Base-by-base conservation (phyloP, 441 rosid genomes). In the Arabidopsis lyrata region DNA sequence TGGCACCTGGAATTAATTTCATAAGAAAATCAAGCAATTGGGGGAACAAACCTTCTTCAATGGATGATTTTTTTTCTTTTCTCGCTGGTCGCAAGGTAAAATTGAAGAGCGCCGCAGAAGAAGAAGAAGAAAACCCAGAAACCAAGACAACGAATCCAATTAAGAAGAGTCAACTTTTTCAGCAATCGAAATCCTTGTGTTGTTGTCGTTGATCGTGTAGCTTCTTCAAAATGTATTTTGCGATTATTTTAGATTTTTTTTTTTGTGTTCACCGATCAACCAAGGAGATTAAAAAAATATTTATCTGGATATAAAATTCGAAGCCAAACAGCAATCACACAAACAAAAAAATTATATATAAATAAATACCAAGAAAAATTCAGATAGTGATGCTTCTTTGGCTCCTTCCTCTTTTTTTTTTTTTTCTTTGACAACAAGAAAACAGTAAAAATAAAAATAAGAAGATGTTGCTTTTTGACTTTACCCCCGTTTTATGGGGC, bases 321-420 rank as follows among this genome's bases (percentile, higher is more conserved):
- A 47, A 76, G 50, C 62, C 39, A 56, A 62, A 55, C 44, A 70
- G 71, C 60, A 50, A 69, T 75, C 78, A 75, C 78, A 60, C 41
- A 62, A 41, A 9, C 16, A 0, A 20, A 4, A 13, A 14, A 42
- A 18, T 8, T 5, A 10, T 20, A 48, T 11, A 66, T 14, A 22
- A 15, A 54, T 62, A 55, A 42, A 52, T 63, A 56, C 53, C 16
- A 66, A 39, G 31, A 64, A 63, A 16, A 63, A 63, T 74, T 18
- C 52, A 57, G 63, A 56, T 68, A 74, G 78, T 50, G 74, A 75
- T 68, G 20, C 18, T 67, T 59, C 32, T 75, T 68, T 59, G 68
- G 66, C 67, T 20, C 36, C 47, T 57, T 59, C 34, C 49, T 56
- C 49, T 56, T 27, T 9, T 5, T 13, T 9, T 5, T 13, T 49